These are phyloP conservation scores for Paecilomyces fulvus DNA, from an alignment of 2,329 filamentous ascomycete genomes.

Conservation along the genomic window DNA sequence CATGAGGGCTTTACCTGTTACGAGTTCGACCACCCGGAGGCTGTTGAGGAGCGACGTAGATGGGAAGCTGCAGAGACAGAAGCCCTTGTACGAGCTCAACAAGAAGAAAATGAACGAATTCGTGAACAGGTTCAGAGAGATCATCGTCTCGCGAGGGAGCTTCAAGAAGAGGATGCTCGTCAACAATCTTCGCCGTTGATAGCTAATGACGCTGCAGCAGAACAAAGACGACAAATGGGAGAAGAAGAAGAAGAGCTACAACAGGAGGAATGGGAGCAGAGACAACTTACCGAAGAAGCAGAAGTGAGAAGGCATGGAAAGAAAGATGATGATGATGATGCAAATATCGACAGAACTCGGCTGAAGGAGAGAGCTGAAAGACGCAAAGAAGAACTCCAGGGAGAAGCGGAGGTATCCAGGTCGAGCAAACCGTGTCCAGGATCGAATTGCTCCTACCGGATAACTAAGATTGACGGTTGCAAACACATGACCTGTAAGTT, in stretches of 20 bases:
- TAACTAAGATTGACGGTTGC: not conserved
- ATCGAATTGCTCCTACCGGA: not conserved
- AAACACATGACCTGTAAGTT: conserved; percentile 1
- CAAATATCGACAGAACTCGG: not conserved
- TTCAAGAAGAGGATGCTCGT: not conserved
- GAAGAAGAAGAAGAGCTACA: not conserved
- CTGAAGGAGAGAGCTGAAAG: not conserved
- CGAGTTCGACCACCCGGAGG: not conserved
- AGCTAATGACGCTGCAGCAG: not conserved
- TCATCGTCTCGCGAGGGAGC: not conserved
- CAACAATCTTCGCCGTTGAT: not conserved
- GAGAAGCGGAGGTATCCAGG: not conserved
- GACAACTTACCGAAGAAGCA: not conserved
- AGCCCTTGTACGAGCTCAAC: not conserved
- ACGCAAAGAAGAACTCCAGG: not conserved
- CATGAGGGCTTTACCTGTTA: not conserved
- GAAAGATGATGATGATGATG: not conserved
- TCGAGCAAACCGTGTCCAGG: not conserved
- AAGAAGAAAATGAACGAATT: not conserved
- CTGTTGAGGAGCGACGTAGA: not conserved
- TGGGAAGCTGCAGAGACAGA: not conserved
- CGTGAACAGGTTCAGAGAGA: not conserved
- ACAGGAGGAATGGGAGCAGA: not conserved
- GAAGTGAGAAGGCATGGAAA: not conserved
- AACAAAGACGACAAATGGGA: not conserved